A percentile compares a stretch with the other conserved stretches of the same genome.
Conservation (phyloP, 495 filamentous ascomycete species). For the Collariella sp. region DNA sequence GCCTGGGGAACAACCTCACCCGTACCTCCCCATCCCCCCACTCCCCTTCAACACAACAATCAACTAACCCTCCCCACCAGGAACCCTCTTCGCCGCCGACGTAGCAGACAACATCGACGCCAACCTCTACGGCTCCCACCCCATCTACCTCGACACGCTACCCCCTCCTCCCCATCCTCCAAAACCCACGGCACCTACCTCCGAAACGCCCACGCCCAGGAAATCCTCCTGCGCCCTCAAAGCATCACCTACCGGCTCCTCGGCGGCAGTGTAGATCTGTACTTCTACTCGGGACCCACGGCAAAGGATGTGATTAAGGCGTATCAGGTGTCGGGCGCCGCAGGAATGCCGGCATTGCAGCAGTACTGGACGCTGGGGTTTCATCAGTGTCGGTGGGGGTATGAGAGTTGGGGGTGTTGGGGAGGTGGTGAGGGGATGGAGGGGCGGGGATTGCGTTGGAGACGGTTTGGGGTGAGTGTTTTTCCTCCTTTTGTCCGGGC, state of each 20-base stretch:
- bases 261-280: slow-evolving; percentile 74
- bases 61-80: background rate
- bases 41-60: background rate
- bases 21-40: slow-evolving; percentile 35
- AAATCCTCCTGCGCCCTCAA: slow-evolving; percentile 55
- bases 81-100: slow-evolving; percentile 57
- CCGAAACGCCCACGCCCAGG: slow-evolving; percentile 70
- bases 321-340: slow-evolving; percentile 60
- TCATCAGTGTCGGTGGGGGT: slow-evolving; percentile 81
- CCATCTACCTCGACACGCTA: slow-evolving; percentile 80
- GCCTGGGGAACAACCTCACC: slow-evolving; percentile 63
- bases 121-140: slow-evolving; percentile 77
- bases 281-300: slow-evolving; percentile 67
- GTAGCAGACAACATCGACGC: slow-evolving; percentile 52
- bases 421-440: slow-evolving; percentile 70
- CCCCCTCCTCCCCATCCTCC: slow-evolving; percentile 30
- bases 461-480: slow-evolving; percentile 53
- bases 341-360: slow-evolving; percentile 71
- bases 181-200: slow-evolving; percentile 79
- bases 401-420: slow-evolving; percentile 63
- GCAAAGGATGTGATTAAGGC: slow-evolving; percentile 61
- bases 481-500: background rate
- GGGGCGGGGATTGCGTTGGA: slow-evolving; percentile 69
- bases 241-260: slow-evolving; percentile 73
- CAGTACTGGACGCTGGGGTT: slow-evolving; percentile 84